Base-by-base conservation (phyloP, 192 early-diverging fungal genomes). In the Coemansia sp. region DNA sequence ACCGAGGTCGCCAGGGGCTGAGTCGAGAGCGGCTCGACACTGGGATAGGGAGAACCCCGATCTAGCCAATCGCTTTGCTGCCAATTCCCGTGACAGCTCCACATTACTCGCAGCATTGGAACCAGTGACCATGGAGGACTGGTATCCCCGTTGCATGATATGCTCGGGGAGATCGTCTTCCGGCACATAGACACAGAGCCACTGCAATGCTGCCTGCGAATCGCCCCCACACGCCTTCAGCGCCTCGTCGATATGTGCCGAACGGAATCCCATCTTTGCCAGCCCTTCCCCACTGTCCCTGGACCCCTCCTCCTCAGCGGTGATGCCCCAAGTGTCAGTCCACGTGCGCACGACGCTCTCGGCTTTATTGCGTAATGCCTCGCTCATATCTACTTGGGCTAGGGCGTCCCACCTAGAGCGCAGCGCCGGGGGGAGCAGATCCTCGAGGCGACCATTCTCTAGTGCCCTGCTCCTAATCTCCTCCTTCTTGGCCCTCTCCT, bases 161-260 rank as follows among this genome's bases (percentile, higher is more conserved):
- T 67, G 55, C 5, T 45, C 28, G 9, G 83, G 83, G 59, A 80
- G 62, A 79, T 89, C 95, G 71, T 92, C 92, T 62, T 97, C 95
- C 10, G 95, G 93, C 16, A 97, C 89, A 76, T 97, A 90, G 16
- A 94, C 62, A 59, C 90, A 91, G 42, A 97, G 85, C 95, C 95
- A 96, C 59, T 96, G 90, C 8, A 95, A 59, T 1, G 88, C 88
- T 3, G 76, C 60, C 0, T 71, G 66, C 6, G 74, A 64, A 26
- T 55, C 55, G 87, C 77, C 5, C 65, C 43, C 21, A 82, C 77
- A 73, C 87, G 86, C 38, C 9, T 73, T 66, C 37, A 92, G 70
- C 0, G 93, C 91, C 73, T 96, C 95, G 5, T 80, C 73, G 8
- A 91, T 87, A 73, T 95, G 93, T 8, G 82, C 70, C 20, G 65